Base-by-base conservation (phyloP, 257 asterid species). In the Linderniella brevidens region DNA sequence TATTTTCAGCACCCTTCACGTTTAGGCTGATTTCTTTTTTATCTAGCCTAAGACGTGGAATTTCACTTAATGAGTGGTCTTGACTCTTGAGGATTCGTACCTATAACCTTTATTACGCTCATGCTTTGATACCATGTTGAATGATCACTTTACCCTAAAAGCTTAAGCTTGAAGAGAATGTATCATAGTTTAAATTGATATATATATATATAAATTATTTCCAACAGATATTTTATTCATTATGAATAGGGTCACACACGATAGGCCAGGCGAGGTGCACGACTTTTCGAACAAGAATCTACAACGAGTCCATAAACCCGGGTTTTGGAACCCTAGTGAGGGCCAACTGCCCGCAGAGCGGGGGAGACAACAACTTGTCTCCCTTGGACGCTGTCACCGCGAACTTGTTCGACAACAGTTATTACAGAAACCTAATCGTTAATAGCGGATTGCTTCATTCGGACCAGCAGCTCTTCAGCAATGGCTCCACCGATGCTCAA, bases 391-490 rank as follows among this genome's bases (percentile, higher is more conserved):
- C 51, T 0, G 58, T 37, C 18, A 74, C 70, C 0, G 70, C 75
- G 0, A 64, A 49, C 40, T 45, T 45, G 9, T 79, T 82, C 48
- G 80, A 77, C 20, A 76, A 67, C 37, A 49, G 37, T 13, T 83
- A 83, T 37, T 83, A 56, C 54, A 36, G 36, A 25, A 72, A 76
- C 50, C 61, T 82, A 2, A 2, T 74, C n/a, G n/a, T n/a, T 51
- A 44, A 44, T 10, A 62, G 71, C 0, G 94, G 94, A 8, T 63
- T 82, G 49, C 64, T 82, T 3, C 82, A 74, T 42, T 79, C 85
- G 8, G 88, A 82, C 16, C 94, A 82, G 56, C 85, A 54, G 53
- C 78, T 82, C 0, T 82, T 76, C 36, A 74, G 71, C 46, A 72
- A 66, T 8, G 94, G 92, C n/a, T 64, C 87, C 0, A 67, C 59